phyloP scores from a whole-genome alignment of 768 basidiomycete genomes.

The Mycena capillaripes region DNA sequence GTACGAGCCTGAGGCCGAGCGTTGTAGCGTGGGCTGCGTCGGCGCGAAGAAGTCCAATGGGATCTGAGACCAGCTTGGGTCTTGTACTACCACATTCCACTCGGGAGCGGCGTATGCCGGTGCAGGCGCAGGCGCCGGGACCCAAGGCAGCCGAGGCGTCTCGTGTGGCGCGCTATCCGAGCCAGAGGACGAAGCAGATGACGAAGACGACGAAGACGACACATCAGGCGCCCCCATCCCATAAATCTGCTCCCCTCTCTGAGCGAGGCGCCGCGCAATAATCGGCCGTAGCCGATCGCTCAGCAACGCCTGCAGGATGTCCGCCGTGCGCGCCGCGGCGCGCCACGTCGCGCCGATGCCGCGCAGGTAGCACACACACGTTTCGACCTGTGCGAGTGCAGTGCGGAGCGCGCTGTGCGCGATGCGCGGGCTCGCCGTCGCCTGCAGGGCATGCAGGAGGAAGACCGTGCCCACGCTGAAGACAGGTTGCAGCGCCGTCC shows the following conservation, averaged over 20 bases:
- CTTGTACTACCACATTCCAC: not conserved
- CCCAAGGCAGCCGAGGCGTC: no score
- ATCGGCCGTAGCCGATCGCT: constrained; percentile 16
- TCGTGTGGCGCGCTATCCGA: not conserved
- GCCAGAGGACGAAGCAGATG: not conserved
- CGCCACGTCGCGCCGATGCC: constrained; percentile 26
- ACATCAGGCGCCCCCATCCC: no score
- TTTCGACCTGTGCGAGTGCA: constrained; percentile 28
- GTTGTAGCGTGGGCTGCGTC: no score
- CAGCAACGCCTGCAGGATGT: constrained; percentile 15
- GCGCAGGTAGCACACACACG: constrained; percentile 21
- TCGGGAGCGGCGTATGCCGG: not conserved
- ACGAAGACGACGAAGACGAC: not conserved
- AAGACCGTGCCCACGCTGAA: constrained; percentile 58
- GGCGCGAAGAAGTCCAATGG: not conserved
- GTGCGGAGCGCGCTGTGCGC: constrained; percentile 30
- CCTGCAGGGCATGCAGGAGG: constrained; percentile 52
- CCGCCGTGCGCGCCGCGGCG: constrained; percentile 11
- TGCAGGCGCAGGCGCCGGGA: not conserved
- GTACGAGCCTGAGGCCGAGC: no score
- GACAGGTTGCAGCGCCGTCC: constrained; percentile 50
- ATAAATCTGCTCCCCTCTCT: constrained; percentile 1
- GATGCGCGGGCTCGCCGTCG: constrained; percentile 33
- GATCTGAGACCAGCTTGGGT: not conserved
- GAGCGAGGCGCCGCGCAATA: constrained; percentile 23